Evolutionary conservation across 2,329 filamentous ascomycete genomes (phyloP), one percentile per base, ranked within the genome.

Genomic region (Hypoxylon sp.): DNA sequence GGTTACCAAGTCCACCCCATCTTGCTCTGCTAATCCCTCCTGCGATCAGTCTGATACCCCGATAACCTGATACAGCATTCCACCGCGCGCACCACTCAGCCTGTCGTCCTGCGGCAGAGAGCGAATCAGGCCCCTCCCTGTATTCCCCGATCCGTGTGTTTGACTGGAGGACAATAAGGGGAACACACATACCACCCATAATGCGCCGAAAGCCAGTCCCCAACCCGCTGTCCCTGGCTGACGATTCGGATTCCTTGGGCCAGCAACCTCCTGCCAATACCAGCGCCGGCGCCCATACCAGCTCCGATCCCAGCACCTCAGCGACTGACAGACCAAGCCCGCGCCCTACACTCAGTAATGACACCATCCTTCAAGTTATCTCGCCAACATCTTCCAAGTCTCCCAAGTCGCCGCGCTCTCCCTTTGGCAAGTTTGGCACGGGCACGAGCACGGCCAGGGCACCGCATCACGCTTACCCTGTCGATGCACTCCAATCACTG

Each of bases 151-250:
- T 65, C 62, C 61, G 61, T 59, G 58, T 53, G 64, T 73, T 63
- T 67, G 62, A 64, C 64, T 70, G 68, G 54, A 70, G 56, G 62
- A 63, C 60, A 68, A 68, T 70, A 70, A 58, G 62, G 68, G 68
- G 58, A 56, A 68, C 58, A 65, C 58, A 65, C 65, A 61, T 65
- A 64, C 67, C 65, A 68, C 67, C 65, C 70, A 79, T 67, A 72
- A 88, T 88, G 86, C 86, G 83, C 80, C 87, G 86, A 78, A 89
- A 87, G 80, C 80, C 84, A 76, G 85, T 83, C 79, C 87, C 86
- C 72, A 84, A 88, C 82, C 86, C 87, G 80, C 83, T 88, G 80
- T 80, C 83, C 77, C 82, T 88, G 79, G 80, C 82, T 75, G 82
- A 82, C 72, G 75, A 78, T 65, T 76, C 77, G 70, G 76, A 80